Evolutionary conservation across 495 filamentous ascomycete genomes (phyloP), one percentile per base, ranked within the genome.

Genomic region (Extremus antarcticus): DNA sequence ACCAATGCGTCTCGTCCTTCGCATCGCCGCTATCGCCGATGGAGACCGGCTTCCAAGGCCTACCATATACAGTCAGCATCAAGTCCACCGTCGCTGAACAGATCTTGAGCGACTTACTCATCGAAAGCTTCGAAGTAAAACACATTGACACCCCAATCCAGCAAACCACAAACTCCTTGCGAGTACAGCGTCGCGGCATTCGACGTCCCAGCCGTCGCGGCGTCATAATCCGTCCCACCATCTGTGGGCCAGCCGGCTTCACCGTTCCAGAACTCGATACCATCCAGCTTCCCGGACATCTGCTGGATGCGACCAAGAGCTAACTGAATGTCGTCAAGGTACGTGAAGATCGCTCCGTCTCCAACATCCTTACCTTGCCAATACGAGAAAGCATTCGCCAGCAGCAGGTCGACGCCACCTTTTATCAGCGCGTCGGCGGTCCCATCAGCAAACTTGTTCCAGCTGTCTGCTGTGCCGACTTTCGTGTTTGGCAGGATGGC

Each of bases 101-200:
- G 4, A 4, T 35, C 8, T 21, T n/a, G 7, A n/a, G 15, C 8
- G 3, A 45, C 41, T 7, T 45, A 45, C 41, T 88, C 85, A 61
- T 87, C 84, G 65, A 86, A 89, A 45, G 87, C 86, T 76, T 90
- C 86, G 62, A 90, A 90, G 68, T 81, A 85, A 74, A 90, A 91
- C 55, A 86, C 80, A 65, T 88, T 85, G 43, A 85, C 71, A 56
- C 83, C 82, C 83, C 83, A 87, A 58, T 73, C 78, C 25, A 87
- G 70, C 67, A 86, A 79, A 50, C 77, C 78, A 66, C 87, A 91
- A 58, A 91, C 77, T 63, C 78, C 81, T 22, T 78, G 67, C 66
- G 78, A 74, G 73, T 74, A 91, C 76, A 80, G 90, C 23, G 63
- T 67, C 51, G 73, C 63, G 10, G 84, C 85, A 63, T 82, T 78